Conservation (phyloP, 306 rosid genomes). For the Casuarina glauca region DNA sequence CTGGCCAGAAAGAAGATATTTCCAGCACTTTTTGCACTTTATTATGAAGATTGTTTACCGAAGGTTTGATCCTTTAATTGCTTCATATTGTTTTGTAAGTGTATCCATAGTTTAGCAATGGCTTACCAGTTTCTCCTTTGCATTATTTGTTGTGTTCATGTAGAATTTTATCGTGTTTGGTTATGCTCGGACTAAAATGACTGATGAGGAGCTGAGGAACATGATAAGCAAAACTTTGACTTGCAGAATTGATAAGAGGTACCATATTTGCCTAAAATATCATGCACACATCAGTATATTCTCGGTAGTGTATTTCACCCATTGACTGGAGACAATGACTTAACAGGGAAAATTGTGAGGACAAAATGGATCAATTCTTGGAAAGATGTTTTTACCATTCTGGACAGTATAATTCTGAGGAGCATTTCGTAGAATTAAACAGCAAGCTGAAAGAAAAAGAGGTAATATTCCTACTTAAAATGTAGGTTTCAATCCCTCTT, state of each 20-base stretch:
- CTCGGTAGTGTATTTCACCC: conserved; percentile 8
- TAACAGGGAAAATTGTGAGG: conserved; percentile 80
- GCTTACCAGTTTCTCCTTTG: conserved; percentile 16
- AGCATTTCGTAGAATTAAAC: conserved; percentile 62
- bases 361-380: conserved; percentile 84
- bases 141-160: conserved; percentile 28
- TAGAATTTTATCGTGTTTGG: conserved; percentile 84
- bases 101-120: neutral
- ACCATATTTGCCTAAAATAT: neutral
- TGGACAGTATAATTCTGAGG: conserved; percentile 80
- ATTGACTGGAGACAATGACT: conserved; percentile 26
- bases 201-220: conserved; percentile 74
- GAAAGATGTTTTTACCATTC: conserved; percentile 91
- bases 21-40: conserved; percentile 96
- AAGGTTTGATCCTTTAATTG: conserved; percentile 45
- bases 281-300: neutral
- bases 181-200: conserved; percentile 82
- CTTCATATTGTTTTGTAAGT: neutral
- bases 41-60: conserved; percentile 84
- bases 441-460: conserved; percentile 73
- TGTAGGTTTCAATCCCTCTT: neutral
- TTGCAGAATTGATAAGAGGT: conserved; percentile 95
- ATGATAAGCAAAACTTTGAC: conserved; percentile 80
- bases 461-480: conserved; percentile 38
- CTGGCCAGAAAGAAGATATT: conserved; percentile 96